Evolutionary conservation across 345 rosid species (phyloP).

Genomic region (Reutealis trisperma): DNA sequence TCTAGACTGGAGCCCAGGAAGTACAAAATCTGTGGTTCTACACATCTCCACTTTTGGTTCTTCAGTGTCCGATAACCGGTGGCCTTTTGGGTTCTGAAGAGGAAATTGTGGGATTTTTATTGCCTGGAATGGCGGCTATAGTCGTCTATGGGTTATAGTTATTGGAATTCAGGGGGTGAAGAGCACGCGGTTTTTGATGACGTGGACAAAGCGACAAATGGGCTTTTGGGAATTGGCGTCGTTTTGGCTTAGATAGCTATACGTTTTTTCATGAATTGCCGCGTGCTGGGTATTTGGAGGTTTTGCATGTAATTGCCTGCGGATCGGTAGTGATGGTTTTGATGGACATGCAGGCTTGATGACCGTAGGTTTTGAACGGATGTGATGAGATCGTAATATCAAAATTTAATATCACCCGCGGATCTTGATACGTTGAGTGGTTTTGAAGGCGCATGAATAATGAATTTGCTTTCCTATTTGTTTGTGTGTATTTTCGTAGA

Average conservation of each 20-base stretch:
- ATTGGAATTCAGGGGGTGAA: slow-evolving; percentile 16
- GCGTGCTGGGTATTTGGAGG: slow-evolving; percentile 3
- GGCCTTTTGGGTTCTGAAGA: background rate
- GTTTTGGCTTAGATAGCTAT: background rate
- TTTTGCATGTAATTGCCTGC: background rate
- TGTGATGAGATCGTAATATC: background rate
- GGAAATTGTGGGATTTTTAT: background rate
- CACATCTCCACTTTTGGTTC: slow-evolving; percentile 48
- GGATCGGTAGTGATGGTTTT: background rate
- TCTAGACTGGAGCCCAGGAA: slow-evolving; percentile 21
- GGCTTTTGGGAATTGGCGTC: background rate
- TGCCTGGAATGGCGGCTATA: background rate
- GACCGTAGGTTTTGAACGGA: too few relatives aligned
- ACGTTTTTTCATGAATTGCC: background rate
- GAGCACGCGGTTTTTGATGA: slow-evolving; percentile 21
- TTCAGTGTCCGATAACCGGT: background rate
- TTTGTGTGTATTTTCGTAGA: too few relatives aligned
- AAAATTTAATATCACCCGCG: too few relatives aligned
- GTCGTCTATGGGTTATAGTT: background rate
- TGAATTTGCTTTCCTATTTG: background rate
- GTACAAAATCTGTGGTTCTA: slow-evolving; percentile 43
- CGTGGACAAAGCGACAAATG: background rate
- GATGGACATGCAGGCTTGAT: background rate
- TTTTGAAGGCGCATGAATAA: background rate
- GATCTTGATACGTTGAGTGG: background rate